These are phyloP conservation scores for Hyphopichia khmerensis DNA, from an alignment of 1,139 yeast genomes.

Conservation along the genomic window DNA sequence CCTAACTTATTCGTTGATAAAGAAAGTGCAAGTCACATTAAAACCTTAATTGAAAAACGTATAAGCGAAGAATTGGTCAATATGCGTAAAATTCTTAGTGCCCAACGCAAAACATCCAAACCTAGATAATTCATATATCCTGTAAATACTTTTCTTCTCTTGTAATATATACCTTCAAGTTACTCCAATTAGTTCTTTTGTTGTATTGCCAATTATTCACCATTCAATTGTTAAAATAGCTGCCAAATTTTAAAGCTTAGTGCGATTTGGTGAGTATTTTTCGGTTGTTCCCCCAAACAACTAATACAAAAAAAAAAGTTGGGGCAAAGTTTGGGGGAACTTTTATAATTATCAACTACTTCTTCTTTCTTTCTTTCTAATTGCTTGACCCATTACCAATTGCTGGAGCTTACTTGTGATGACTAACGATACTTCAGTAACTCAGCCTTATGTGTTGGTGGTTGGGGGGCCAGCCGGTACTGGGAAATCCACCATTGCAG, in stretches of 20 bases:
- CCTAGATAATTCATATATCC: no score
- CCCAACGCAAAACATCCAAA: background rate
- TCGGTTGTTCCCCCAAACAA: background rate
- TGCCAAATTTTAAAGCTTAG: no score
- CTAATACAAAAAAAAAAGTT: background rate
- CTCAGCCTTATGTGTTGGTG: slow-evolving; percentile 9
- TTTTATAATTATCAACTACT: no score
- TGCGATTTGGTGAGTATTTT: background rate
- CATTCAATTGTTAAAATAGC: no score
- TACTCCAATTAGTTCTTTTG: no score
- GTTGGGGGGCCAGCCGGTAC: slow-evolving; percentile 95
- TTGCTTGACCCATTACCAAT: no score
- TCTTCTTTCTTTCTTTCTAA: background rate
- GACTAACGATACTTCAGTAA: no score
- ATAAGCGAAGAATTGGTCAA: slow-evolving; percentile 60
- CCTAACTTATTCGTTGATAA: slow-evolving; percentile 78
- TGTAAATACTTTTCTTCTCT: no score
- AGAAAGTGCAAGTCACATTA: slow-evolving; percentile 70
- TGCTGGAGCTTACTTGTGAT: background rate
- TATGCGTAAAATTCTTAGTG: slow-evolving; percentile 25
- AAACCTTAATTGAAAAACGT: slow-evolving; percentile 61
- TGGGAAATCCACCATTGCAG: slow-evolving; percentile 82
- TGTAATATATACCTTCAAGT: no score
- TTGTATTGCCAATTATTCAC: no score
- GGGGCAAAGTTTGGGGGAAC: background rate